Evolutionary conservation across 2,329 filamentous ascomycete species (phyloP).

Genomic region (Colletotrichum sp.): DNA sequence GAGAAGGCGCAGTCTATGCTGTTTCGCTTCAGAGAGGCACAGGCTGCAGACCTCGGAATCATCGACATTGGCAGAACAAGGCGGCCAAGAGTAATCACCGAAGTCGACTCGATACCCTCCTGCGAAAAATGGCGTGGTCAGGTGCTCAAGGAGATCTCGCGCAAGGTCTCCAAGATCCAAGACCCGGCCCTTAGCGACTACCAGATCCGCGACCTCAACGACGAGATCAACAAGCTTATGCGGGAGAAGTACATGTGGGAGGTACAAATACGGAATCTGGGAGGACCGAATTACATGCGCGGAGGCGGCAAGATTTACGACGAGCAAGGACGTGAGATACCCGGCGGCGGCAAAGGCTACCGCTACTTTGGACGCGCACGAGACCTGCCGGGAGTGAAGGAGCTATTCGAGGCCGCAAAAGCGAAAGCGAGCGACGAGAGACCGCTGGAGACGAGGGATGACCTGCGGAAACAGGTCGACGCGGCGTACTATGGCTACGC

Average conservation of each 20-base stretch:
- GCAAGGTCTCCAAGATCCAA: constrained; percentile 96
- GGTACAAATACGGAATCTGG: constrained; percentile 90
- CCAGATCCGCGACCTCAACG: constrained; percentile 97
- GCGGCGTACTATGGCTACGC: constrained; percentile 97
- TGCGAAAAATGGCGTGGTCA: constrained; percentile 99
- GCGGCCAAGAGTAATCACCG: constrained; percentile 89
- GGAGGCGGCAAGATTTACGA: constrained; percentile 74
- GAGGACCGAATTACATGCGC: constrained; percentile 97
- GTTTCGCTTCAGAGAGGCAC: constrained; percentile 97
- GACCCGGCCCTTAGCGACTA: constrained; percentile 91
- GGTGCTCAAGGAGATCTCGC: constrained; percentile 94
- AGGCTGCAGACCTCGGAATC: constrained; percentile 94
- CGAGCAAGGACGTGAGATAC: constrained; percentile 74
- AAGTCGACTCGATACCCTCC: constrained; percentile 80
- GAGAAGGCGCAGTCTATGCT: constrained; percentile 99
- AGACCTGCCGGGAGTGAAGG: constrained; percentile 93
- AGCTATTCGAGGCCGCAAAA: constrained; percentile 82
- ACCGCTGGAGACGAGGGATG: constrained; percentile 70
- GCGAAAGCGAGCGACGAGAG: constrained; percentile 63
- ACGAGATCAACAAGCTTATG: constrained; percentile 99
- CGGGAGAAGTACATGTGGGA: constrained; percentile 99
- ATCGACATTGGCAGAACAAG: constrained; percentile 90
- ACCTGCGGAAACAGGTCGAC: constrained; percentile 79
- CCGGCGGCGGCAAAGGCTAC: constrained; percentile 85
- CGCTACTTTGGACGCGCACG: constrained; percentile 90